A percentile compares a stretch with the other conserved stretches of the same genome.
Evolutionary conservation across 371 early-diverging fungal genomes (phyloP).

Genomic region (Mucor piriformis): DNA sequence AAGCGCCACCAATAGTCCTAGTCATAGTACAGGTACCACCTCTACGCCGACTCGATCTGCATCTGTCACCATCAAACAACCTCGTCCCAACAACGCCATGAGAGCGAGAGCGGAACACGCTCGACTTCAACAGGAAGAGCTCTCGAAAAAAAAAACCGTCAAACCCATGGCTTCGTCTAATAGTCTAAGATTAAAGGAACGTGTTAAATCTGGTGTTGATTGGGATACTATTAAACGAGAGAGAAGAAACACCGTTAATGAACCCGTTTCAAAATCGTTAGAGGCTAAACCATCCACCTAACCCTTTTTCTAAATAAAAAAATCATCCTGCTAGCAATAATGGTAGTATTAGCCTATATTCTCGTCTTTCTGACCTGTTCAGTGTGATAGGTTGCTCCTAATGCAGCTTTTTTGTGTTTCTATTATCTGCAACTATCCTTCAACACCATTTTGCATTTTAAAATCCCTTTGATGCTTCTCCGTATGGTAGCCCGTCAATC

Average conservation of each 20-base stretch:
- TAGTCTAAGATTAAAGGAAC: constrained; percentile 31
- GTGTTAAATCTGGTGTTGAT: constrained; percentile 37
- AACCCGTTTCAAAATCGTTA: background rate
- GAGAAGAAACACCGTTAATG: constrained; percentile 32
- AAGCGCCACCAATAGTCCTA: background rate
- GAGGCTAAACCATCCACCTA: too few relatives aligned
- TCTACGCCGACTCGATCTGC: constrained; percentile 7
- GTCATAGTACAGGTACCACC: background rate
- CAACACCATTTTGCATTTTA: too few relatives aligned
- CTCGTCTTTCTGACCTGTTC: too few relatives aligned
- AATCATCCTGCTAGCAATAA: too few relatives aligned
- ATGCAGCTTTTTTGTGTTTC: too few relatives aligned
- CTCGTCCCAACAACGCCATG: constrained; percentile 43
- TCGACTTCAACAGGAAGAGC: constrained; percentile 39
- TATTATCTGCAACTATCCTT: too few relatives aligned
- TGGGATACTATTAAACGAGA: constrained; percentile 42
- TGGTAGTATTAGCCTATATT: too few relatives aligned
- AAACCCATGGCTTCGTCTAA: background rate
- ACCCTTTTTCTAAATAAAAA: too few relatives aligned
- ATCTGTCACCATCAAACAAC: constrained; percentile 21
- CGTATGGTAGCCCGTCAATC: too few relatives aligned
- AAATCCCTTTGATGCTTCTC: too few relatives aligned
- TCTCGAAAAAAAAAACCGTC: constrained; percentile 26
- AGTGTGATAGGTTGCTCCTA: too few relatives aligned
- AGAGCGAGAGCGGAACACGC: constrained; percentile 51